A percentile compares a stretch with the other conserved stretches of the same genome.
These are phyloP conservation scores for Wickerhamiella kurtzmanii DNA, from an alignment of 805 yeast genomes.

Conservation along the genomic window DNA sequence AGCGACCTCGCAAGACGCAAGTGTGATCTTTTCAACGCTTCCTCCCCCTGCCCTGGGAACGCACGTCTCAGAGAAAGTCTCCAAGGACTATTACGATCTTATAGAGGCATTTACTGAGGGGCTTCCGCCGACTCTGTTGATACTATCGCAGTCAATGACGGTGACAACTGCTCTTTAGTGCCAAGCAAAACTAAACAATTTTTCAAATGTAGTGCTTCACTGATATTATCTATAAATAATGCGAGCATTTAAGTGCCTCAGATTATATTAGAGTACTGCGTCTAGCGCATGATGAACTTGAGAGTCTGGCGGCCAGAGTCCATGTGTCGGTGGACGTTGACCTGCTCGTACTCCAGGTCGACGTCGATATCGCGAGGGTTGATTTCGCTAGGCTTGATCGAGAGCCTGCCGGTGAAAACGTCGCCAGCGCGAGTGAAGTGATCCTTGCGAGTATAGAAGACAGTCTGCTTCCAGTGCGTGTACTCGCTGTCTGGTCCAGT, in stretches of 20 bases:
- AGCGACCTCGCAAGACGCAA: constrained; percentile 46
- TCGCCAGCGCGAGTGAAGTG: constrained; percentile 69
- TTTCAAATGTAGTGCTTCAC: no score
- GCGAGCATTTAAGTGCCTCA: not conserved
- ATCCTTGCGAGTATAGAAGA: constrained; percentile 76
- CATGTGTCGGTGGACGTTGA: not conserved
- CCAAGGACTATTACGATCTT: constrained; percentile 62
- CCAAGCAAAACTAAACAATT: not conserved
- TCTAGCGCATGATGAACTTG: constrained; percentile 8
- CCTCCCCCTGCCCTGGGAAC: constrained; percentile 84
- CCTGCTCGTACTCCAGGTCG: constrained; percentile 37
- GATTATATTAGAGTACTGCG: not conserved
- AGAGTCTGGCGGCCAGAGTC: constrained; percentile 4
- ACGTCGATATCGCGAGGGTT: constrained; percentile 90
- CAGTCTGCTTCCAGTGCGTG: constrained; percentile 99
- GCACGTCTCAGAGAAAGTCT: constrained; percentile 51
- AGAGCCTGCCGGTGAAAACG: constrained; percentile 51
- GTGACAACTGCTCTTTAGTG: constrained; percentile 77
- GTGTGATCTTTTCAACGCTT: constrained; percentile 71
- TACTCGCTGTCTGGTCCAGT: constrained; percentile 91
- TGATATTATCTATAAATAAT: constrained; percentile 2
- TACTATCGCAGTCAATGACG: constrained; percentile 89
- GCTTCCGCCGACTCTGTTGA: constrained; percentile 67
- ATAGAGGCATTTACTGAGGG: constrained; percentile 70
- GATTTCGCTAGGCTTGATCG: constrained; percentile 57